phyloP scores from a whole-genome alignment of 495 filamentous ascomycete species.

The Parachaetomium inaequale region DNA sequence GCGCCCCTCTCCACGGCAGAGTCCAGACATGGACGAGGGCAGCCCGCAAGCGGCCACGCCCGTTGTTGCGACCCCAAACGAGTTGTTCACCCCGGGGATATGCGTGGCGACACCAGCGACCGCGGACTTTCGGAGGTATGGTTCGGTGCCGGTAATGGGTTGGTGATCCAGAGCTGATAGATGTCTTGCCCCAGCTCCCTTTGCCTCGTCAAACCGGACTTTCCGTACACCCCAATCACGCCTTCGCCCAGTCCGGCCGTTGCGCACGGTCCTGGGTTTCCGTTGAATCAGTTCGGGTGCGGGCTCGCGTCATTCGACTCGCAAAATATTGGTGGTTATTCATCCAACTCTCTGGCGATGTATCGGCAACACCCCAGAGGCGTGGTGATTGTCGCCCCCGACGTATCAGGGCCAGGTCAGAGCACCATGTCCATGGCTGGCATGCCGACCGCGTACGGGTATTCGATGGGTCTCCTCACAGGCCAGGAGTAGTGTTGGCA shows the following conservation, averaged over 20 bases:
- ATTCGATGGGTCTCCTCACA: conserved; percentile 3
- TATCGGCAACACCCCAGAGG: neutral
- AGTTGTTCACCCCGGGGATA: neutral
- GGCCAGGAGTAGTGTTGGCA: neutral
- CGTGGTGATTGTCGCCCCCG: neutral
- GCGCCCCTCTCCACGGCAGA: conserved; percentile 6
- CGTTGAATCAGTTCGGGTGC: conserved; percentile 1
- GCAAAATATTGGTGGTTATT: neutral
- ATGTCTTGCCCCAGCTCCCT: neutral
- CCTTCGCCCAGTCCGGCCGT: conserved; percentile 4
- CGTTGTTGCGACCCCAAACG: neutral
- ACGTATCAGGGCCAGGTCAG: neutral
- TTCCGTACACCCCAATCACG: conserved; percentile 1
- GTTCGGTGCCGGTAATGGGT: neutral
- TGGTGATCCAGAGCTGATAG: neutral
- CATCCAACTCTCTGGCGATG: neutral
- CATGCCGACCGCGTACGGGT: neutral
- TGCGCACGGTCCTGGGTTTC: neutral
- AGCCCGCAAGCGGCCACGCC: conserved; percentile 6
- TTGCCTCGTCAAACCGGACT: conserved; percentile 3
- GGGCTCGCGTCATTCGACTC: neutral
- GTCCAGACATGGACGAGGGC: neutral
- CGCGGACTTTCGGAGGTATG: neutral
- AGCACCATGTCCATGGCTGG: neutral
- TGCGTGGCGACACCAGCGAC: neutral